Percentiles rank a stretch among this genome's conserved stretches.
Conservation (phyloP, 2,329 filamentous ascomycete genomes). For the Ophiostoma piceae region DNA sequence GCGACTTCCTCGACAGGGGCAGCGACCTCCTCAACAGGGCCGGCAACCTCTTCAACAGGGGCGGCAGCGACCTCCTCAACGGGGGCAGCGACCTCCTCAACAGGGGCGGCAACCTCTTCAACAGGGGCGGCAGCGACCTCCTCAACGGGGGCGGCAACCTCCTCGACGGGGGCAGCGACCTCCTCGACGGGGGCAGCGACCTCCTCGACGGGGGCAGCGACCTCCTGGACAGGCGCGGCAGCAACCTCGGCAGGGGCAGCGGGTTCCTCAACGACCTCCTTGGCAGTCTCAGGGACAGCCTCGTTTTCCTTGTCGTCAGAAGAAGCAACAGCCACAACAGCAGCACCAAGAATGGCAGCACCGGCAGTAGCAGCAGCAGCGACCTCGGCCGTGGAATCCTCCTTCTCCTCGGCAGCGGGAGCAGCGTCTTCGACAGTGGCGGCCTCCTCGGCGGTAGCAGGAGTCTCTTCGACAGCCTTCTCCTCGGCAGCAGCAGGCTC, state of each 20-base stretch:
- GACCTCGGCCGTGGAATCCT: slow-evolving; percentile 11
- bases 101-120: not conserved
- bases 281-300: not conserved
- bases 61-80: not conserved
- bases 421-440: not conserved
- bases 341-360: slow-evolving; percentile 6
- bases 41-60: slow-evolving; percentile 5
- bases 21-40: not conserved
- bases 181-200: no score
- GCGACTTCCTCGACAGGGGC: not conserved
- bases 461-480: not conserved
- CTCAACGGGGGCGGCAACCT: not conserved
- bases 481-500: slow-evolving; percentile 16
- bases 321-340: not conserved
- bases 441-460: not conserved
- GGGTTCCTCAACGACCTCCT: not conserved
- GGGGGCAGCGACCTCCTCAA: not conserved
- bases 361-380: slow-evolving; percentile 13
- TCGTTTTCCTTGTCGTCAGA: slow-evolving; percentile 9
- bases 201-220: not conserved
- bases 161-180: not conserved
- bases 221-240: not conserved
- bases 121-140: not conserved
- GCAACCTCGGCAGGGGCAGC: not conserved
- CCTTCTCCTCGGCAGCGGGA: not conserved